Percentiles rank a stretch among this genome's conserved stretches.
These are phyloP conservation scores for Trypanosomatidae sp. DNA, from an alignment of 208 protist genomes.

Conservation along the genomic window DNA sequence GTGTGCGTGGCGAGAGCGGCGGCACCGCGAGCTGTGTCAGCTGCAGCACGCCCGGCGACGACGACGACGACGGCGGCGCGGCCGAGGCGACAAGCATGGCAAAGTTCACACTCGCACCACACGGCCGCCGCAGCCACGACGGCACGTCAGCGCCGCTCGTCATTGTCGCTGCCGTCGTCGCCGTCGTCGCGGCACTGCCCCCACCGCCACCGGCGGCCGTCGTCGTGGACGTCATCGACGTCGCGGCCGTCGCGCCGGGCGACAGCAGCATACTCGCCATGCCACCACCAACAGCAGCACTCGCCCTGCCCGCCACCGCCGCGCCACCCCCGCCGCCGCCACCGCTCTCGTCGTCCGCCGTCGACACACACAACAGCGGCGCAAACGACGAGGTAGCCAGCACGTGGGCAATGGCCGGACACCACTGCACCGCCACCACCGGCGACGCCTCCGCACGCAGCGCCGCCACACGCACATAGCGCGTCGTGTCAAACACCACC, in stretches of 20 bases:
- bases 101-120: constrained; percentile 49
- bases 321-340: constrained; percentile 2
- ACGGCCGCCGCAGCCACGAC: constrained; percentile 46
- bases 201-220: not conserved
- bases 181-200: not conserved
- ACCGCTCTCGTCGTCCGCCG: constrained; percentile 21
- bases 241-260: not conserved
- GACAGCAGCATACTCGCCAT: not conserved
- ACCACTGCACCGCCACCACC: constrained; percentile 94
- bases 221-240: not conserved
- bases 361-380: constrained; percentile 50
- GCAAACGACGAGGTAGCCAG: constrained; percentile 86
- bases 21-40: constrained; percentile 5
- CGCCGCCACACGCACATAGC: constrained; percentile 46
- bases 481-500: constrained; percentile 91
- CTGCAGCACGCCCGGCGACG: constrained; percentile 16
- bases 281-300: not conserved
- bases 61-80: constrained; percentile 6
- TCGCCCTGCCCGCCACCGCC: not conserved
- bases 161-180: not conserved
- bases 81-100: constrained; percentile 35
- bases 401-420: constrained; percentile 72
- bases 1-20: constrained; percentile 15
- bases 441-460: constrained; percentile 63
- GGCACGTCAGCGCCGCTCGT: constrained; percentile 11